Evolutionary conservation across 2,329 filamentous ascomycete genomes (phyloP), one percentile per base, ranked within the genome.

Genomic region (Cytospora piceae): DNA sequence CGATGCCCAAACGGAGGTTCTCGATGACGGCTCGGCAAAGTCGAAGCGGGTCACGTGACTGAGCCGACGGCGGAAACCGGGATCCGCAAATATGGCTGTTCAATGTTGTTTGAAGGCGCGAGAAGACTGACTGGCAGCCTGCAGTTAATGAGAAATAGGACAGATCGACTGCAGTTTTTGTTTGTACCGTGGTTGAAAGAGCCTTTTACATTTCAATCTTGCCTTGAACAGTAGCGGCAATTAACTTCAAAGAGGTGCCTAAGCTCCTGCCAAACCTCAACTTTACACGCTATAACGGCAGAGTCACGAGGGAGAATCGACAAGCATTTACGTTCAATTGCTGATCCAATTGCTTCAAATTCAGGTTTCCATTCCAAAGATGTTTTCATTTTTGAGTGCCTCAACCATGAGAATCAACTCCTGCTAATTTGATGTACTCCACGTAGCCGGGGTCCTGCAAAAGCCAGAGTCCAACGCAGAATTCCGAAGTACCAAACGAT

Each of bases 41-140:
- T 66, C 49, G 42, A 29, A 61, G 63, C 63, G 22, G 53, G 46
- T 63, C 61, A 63, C 61, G 61, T 75, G 75, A 78, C 76, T 79
- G 75, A 78, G 74, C 80, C 77, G 76, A 79, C 79, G 74, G 70
- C 69, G 67, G 72, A 70, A 66, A 52, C 58, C 58, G 63, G 49
- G 53, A 49, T 49, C n/a, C 20, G 46, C 46, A 14, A 22, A 22
- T 49, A 49, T 24, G 46, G 46, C 46, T 49, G 46, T 22, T 29
- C 27, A 46, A 15, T 22, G 42, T 20, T 24, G 46, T 42, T n/a
- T n/a, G 17, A 15, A 42, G 20, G 39, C 46, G 46, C 46, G 24
- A 49, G n/a, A 49, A 6, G n/a, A 49, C n/a, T 8, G 46, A 49
- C 7, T 22, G 46, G 24, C n/a, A 12, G 17, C 32, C 32, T 20